Percentiles rank a stretch among this genome's conserved stretches.
Conservation (phyloP, 305 asterid genomes). For the Euphrasia arctica region DNA sequence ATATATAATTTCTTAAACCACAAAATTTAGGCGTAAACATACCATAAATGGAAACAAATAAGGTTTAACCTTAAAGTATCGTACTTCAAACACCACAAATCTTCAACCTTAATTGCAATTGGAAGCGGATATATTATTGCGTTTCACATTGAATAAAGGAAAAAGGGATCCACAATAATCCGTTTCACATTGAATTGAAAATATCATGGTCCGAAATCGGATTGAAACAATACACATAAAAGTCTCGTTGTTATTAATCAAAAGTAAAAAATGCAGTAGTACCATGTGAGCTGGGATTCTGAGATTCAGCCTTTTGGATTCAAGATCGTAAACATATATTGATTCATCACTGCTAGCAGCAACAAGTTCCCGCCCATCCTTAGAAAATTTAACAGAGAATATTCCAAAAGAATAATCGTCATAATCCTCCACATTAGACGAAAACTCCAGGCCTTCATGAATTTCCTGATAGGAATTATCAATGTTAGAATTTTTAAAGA, state of each 20-base stretch:
- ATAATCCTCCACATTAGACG: constrained; percentile 48
- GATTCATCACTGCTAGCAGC: constrained; percentile 77
- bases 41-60: constrained; percentile 2
- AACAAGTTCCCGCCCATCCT: constrained; percentile 86
- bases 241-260: neutral
- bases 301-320: constrained; percentile 64
- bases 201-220: neutral
- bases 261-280: constrained; percentile 1
- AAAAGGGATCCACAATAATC: neutral
- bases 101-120: neutral
- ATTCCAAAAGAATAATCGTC: constrained; percentile 80
- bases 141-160: too few species aligned
- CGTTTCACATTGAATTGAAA: constrained; percentile 1
- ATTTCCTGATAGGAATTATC: constrained; percentile 53
- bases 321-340: constrained; percentile 86
- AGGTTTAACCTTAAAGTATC: neutral
- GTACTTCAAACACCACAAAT: neutral
- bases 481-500: neutral
- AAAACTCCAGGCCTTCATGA: constrained; percentile 88
- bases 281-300: constrained; percentile 88
- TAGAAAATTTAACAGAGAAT: constrained; percentile 89
- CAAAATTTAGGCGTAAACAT: constrained; percentile 10
- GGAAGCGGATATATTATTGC: neutral
- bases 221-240: constrained; percentile 15
- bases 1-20: constrained; percentile 16